phyloP scores from a whole-genome alignment of 192 early-diverging fungal genomes.

The Rhizoclosmatium globosum region DNA sequence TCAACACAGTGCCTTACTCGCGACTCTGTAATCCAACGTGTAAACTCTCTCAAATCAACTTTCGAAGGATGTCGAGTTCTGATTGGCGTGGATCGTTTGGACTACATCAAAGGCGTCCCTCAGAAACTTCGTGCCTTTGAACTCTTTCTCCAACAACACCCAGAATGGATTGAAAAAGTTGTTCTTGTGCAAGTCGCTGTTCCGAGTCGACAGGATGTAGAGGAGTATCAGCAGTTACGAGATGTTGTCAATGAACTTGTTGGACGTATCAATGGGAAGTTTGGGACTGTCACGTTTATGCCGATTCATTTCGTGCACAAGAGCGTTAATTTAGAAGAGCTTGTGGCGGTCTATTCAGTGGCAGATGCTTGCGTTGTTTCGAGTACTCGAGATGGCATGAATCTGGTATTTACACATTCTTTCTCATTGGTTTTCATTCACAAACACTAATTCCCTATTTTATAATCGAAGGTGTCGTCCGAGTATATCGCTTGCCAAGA shows the following conservation, averaged over 20 bases:
- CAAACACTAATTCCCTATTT: not conserved
- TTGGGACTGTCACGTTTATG: conserved; percentile 94
- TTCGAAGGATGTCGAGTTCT: conserved; percentile 91
- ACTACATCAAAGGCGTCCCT: conserved; percentile 99
- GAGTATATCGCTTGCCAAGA: conserved; percentile 96
- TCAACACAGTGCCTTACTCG: not conserved
- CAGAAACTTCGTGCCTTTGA: conserved; percentile 98
- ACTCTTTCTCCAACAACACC: conserved; percentile 86
- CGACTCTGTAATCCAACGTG: conserved; percentile 36
- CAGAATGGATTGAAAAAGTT: conserved; percentile 93
- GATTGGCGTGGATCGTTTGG: conserved; percentile 97
- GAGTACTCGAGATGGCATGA: conserved; percentile 99
- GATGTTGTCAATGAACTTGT: conserved; percentile 97
- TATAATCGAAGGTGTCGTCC: conserved; percentile 17
- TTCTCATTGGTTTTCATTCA: not conserved
- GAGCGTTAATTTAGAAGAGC: conserved; percentile 93
- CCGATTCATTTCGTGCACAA: conserved; percentile 99
- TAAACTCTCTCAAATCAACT: conserved; percentile 77
- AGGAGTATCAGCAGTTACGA: conserved; percentile 96
- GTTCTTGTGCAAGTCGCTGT: conserved; percentile 98
- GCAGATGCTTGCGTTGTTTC: conserved; percentile 96
- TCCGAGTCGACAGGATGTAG: conserved; percentile 98
- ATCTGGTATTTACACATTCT: conserved; percentile 66
- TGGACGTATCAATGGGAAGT: conserved; percentile 96
- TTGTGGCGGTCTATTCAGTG: conserved; percentile 93